Percentiles rank a stretch among this genome's conserved stretches.
phyloP scores from a whole-genome alignment of 495 filamentous ascomycete species.

The Hypoxylon fuscum region DNA sequence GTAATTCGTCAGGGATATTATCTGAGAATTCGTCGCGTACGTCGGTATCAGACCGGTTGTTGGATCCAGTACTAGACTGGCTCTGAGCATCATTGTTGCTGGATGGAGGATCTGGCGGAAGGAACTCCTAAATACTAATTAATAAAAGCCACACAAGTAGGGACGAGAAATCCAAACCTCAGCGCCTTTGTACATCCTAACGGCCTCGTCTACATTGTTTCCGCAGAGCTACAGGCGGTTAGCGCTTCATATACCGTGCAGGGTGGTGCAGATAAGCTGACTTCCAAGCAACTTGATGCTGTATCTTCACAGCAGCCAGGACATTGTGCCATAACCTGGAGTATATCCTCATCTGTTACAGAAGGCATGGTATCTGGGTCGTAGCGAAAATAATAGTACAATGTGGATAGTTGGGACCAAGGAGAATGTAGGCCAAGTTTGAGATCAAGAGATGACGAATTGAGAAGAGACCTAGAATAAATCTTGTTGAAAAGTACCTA shows the following conservation, averaged over 20 bases:
- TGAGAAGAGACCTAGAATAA: not conserved
- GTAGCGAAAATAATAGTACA: too few relatives aligned
- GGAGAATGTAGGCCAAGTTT: not conserved
- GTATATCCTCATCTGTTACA: not conserved
- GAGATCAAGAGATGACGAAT: not conserved
- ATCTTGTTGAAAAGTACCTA: too few relatives aligned
- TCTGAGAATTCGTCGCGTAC: not conserved
- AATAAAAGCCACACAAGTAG: not conserved
- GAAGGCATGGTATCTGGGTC: not conserved
- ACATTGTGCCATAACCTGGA: conserved; percentile 2
- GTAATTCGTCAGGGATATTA: not conserved
- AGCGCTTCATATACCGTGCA: not conserved
- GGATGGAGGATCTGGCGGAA: conserved; percentile 13
- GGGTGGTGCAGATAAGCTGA: not conserved
- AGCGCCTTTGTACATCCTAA: conserved; percentile 5
- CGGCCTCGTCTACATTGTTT: conserved; percentile 8
- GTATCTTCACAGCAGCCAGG: conserved; percentile 9
- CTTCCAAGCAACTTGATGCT: conserved; percentile 10
- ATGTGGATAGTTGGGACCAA: not conserved
- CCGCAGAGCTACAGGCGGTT: conserved; percentile 6
- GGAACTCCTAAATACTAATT: conserved; percentile 1
- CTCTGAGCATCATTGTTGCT: not conserved
- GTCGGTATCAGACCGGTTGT: not conserved
- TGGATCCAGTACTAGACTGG: not conserved
- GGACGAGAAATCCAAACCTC: conserved; percentile 8